These are phyloP conservation scores for Obelidium mucronatum DNA, from an alignment of 192 early-diverging fungal genomes.

Conservation along the genomic window DNA sequence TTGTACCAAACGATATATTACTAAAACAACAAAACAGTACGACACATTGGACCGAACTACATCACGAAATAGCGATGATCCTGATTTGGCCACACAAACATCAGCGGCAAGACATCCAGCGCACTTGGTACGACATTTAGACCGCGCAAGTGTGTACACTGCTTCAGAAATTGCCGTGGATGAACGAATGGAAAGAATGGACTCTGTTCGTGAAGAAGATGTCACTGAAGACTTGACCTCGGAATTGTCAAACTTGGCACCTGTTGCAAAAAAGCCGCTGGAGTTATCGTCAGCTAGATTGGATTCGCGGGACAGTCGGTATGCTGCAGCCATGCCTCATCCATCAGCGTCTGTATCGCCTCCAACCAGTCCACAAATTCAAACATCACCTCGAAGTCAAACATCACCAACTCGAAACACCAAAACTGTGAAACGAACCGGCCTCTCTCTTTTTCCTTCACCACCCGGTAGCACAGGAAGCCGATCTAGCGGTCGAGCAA, in stretches of 20 bases:
- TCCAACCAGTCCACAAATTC: background rate
- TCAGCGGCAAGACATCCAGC: slow-evolving; percentile 14
- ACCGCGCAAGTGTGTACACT: slow-evolving; percentile 27
- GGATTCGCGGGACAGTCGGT: too few species aligned
- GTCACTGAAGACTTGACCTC: background rate
- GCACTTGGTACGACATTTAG: slow-evolving; percentile 15
- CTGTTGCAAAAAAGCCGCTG: background rate
- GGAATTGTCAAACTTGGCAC: background rate
- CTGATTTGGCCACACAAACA: background rate
- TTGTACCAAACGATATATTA: too few species aligned
- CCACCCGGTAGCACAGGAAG: background rate
- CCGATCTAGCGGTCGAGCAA: background rate
- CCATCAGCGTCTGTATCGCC: background rate
- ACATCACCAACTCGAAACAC: background rate
- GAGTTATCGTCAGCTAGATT: too few species aligned
- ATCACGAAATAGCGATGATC: too few species aligned
- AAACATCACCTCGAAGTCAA: background rate
- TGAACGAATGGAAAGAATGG: background rate
- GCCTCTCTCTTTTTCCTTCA: background rate
- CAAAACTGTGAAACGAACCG: background rate
- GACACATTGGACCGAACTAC: too few species aligned
- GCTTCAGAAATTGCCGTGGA: background rate
- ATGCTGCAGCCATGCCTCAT: too few species aligned
- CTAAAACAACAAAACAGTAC: too few species aligned
- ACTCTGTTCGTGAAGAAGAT: background rate